Evolutionary conservation across 2,329 filamentous ascomycete species (phyloP).

Genomic region (Epichloe gansuensis): DNA sequence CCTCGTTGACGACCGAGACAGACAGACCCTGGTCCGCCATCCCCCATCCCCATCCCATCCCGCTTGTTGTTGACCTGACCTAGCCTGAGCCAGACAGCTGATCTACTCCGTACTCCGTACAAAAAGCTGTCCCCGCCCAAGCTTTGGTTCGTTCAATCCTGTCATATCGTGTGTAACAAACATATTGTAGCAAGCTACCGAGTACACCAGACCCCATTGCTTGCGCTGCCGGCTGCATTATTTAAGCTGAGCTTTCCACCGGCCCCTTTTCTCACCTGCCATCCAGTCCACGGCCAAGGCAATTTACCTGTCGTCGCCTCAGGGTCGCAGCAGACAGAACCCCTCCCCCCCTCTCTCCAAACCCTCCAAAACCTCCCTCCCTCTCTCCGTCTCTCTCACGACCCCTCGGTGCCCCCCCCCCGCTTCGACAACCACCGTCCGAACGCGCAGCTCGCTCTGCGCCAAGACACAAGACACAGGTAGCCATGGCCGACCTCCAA

Average conservation of each 20-base stretch:
- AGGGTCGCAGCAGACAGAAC: background rate
- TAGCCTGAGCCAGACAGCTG: too few relatives aligned
- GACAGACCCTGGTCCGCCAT: too few relatives aligned
- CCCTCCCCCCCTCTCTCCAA: background rate
- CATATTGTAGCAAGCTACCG: background rate
- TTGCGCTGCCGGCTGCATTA: background rate
- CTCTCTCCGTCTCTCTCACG: background rate
- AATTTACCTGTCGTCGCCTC: background rate
- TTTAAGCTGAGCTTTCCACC: background rate
- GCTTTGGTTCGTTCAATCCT: background rate
- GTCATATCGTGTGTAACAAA: background rate
- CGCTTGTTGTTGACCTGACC: too few relatives aligned
- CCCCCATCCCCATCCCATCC: too few relatives aligned
- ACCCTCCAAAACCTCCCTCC: background rate
- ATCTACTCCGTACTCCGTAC: background rate
- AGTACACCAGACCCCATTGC: background rate
- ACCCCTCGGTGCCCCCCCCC: background rate
- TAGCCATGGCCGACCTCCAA: constrained; percentile 28
- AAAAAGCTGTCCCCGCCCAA: constrained; percentile 2
- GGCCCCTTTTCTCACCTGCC: background rate
- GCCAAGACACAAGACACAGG: background rate
- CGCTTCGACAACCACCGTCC: background rate
- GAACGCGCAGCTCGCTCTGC: background rate
- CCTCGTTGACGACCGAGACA: too few relatives aligned
- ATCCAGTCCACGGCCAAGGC: background rate